Evolutionary conservation across 306 rosid genomes (phyloP), one percentile per base, ranked within the genome.

Genomic region (Ziziphus jujuba): DNA sequence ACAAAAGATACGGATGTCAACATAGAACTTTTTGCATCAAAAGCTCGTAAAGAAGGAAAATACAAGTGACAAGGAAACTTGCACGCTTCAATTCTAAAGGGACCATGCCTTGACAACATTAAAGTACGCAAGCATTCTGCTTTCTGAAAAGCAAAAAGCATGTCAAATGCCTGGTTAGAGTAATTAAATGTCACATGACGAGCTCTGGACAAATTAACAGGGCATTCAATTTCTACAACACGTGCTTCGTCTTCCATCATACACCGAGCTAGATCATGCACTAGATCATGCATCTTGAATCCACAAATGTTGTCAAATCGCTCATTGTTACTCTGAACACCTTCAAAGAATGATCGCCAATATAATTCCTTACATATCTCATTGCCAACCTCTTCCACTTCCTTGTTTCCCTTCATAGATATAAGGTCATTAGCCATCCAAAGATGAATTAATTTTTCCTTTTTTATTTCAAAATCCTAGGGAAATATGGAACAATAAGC

Each of bases 381-480:
- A 23, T 70, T 31, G 3, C 75, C 82, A 24, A 80, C 49, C 2
- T 69, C 82, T 57, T 74, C 70, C 5, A 47, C 0, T n/a, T 33
- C 73, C 15, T 11, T 24, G 2, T 17, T 52, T 23, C 43, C 62
- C 9, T 10, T 55, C 10, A 56, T 14, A 51, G 53, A 13, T 2
- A 81, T 17, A 7, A 81, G 44, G 17, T 75, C 75, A 67, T 84
- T 77, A 9, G 75, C 87, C 82, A 76, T 76, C 86, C 82, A 84
- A 3, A 79, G 53, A 51, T 31, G 38, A 59, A 85, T 51, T 28
- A 79, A 5, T 2, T 25, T 6, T 61, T 58, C 59, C 56, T 31
- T 84, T 12, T 67, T 2, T n/a, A 79, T 65, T 24, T 17, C 25
- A 56, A 28, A 59, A 57, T 77, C 72, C 43, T 76, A 70, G 1